Evolutionary conservation across 768 basidiomycete genomes (phyloP).

Genomic region (Psilocybe cubensis): DNA sequence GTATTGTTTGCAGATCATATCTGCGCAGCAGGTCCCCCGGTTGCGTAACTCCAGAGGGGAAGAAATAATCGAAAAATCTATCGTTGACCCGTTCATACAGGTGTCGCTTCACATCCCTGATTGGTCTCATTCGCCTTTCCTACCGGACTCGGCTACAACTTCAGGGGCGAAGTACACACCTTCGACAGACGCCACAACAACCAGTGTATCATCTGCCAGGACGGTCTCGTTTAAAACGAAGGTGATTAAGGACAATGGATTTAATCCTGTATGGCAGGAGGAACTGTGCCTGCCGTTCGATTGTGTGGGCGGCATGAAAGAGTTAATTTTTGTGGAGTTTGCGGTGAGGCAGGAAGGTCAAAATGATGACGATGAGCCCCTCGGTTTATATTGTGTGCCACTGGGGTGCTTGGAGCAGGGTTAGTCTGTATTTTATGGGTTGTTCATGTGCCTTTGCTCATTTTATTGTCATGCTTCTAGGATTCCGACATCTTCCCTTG

Average conservation of each 20-base stretch:
- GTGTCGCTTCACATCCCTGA: constrained; percentile 79
- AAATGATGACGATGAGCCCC: constrained; percentile 58
- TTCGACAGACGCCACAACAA: constrained; percentile 25
- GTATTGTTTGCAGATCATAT: constrained; percentile 52
- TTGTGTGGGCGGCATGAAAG: constrained; percentile 69
- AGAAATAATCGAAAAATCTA: constrained; percentile 59
- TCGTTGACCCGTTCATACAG: constrained; percentile 79
- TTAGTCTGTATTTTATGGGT: constrained; percentile 32
- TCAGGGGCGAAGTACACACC: constrained; percentile 21
- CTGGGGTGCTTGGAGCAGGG: constrained; percentile 78
- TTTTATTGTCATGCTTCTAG: constrained; percentile 30
- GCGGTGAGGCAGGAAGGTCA: constrained; percentile 68
- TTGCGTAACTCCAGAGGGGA: constrained; percentile 63
- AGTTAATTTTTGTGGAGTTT: constrained; percentile 85
- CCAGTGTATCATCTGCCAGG: constrained; percentile 37
- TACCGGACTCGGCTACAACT: constrained; percentile 19
- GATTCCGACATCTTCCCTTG: constrained; percentile 92
- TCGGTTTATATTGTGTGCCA: constrained; percentile 79
- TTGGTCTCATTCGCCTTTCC: constrained; percentile 49
- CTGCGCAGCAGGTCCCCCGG: constrained; percentile 87
- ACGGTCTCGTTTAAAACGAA: constrained; percentile 60
- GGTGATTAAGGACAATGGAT: constrained; percentile 83
- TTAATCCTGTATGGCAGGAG: constrained; percentile 91
- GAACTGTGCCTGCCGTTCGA: constrained; percentile 71
- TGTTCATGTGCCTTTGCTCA: constrained; percentile 2